These are phyloP conservation scores for Tetrapisispora iriomotensis DNA, from an alignment of 805 yeast genomes.

Conservation along the genomic window DNA sequence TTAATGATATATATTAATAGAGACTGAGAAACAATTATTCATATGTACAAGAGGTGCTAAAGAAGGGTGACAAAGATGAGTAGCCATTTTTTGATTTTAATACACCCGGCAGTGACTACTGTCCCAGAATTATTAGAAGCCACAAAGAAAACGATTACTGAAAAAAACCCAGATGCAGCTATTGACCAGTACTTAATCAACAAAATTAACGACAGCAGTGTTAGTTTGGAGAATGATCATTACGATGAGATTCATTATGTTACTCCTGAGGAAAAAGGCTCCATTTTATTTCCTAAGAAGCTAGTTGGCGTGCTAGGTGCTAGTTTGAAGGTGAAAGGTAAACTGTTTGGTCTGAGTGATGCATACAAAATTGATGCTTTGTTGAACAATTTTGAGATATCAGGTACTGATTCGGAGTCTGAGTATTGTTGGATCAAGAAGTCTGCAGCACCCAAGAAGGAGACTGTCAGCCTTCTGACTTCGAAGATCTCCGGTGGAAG, in stretches of 20 bases:
- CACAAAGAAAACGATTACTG: conserved; percentile 30
- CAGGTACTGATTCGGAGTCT: conserved; percentile 15
- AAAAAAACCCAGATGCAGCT: conserved; percentile 15
- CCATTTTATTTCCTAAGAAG: conserved; percentile 38
- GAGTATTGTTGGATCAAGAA: conserved; percentile 49
- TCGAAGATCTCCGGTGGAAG: not conserved
- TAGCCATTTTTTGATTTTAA: conserved; percentile 44
- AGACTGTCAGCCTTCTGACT: conserved; percentile 9
- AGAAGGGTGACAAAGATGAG: too few relatives aligned
- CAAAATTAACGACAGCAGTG: conserved; percentile 42
- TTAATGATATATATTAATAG: too few relatives aligned
- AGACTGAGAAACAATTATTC: too few relatives aligned
- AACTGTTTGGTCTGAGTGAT: conserved; percentile 41
- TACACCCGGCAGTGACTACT: conserved; percentile 61
- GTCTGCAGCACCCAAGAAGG: conserved; percentile 12
- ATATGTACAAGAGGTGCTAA: too few relatives aligned
- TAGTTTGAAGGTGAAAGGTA: conserved; percentile 37
- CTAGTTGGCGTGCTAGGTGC: conserved; percentile 34
- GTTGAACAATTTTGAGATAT: conserved; percentile 48
- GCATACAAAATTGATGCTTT: conserved; percentile 44
- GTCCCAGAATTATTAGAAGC: conserved; percentile 38
- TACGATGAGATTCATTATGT: conserved; percentile 42
- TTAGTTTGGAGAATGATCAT: conserved; percentile 28
- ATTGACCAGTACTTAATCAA: conserved; percentile 48
- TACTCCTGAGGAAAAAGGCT: conserved; percentile 42